Conservation (phyloP, 2,329 filamentous ascomycete species). For the Ophiostoma tasmaniense region DNA sequence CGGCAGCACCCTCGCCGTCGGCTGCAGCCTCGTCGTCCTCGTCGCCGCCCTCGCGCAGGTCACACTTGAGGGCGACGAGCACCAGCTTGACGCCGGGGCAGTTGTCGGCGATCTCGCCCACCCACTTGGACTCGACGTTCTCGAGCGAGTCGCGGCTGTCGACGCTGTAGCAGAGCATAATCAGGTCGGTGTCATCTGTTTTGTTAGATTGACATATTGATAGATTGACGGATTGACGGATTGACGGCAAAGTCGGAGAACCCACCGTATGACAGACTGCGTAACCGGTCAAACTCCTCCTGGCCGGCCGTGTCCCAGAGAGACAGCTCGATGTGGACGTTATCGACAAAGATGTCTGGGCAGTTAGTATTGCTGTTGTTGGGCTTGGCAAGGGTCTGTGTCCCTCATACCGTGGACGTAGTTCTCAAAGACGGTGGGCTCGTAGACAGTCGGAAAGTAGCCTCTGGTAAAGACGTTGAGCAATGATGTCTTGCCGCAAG, state of each 20-base stretch:
- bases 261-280: constrained; percentile 82
- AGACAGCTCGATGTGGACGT: constrained; percentile 91
- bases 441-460: constrained; percentile 96
- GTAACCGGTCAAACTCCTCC: constrained; percentile 95
- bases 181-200: constrained; percentile 78
- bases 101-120: constrained; percentile 95
- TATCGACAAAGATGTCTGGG: constrained; percentile 96
- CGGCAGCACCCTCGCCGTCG: constrained; percentile 21
- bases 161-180: constrained; percentile 98
- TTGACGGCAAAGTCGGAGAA: not conserved
- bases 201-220: too few species aligned
- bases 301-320: constrained; percentile 98
- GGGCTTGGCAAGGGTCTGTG: not conserved
- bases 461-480: constrained; percentile 98
- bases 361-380: constrained; percentile 10
- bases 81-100: constrained; percentile 93
- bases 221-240: too few species aligned
- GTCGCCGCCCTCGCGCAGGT: constrained; percentile 69
- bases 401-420: constrained; percentile 75
- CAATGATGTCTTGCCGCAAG: constrained; percentile 92
- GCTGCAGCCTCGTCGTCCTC: constrained; percentile 59
- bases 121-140: constrained; percentile 98
- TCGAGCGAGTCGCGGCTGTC: constrained; percentile 94
- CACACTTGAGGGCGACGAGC: constrained; percentile 92
- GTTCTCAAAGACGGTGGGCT: constrained; percentile 97